These are phyloP conservation scores for Hydnum rufescens DNA, from an alignment of 768 basidiomycete genomes.

Conservation along the genomic window DNA sequence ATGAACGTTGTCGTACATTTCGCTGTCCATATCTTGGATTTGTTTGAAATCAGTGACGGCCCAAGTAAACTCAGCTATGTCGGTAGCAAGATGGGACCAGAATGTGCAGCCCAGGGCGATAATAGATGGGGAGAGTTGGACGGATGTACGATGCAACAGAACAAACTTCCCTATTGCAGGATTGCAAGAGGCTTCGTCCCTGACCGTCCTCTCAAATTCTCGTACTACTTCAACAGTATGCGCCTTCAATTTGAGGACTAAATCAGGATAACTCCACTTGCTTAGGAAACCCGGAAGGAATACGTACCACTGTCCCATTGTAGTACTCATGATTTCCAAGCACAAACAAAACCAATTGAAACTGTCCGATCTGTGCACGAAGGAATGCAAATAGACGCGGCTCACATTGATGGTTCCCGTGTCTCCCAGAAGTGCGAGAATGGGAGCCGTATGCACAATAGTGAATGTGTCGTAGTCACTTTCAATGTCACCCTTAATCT, in stretches of 20 bases:
- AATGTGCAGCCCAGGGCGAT: constrained; percentile 26
- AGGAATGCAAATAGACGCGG: constrained; percentile 20
- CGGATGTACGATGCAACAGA: background rate
- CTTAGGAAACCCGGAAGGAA: background rate
- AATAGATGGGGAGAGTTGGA: constrained; percentile 12
- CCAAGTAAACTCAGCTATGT: constrained; percentile 14
- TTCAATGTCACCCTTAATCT: constrained; percentile 6
- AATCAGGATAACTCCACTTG: background rate
- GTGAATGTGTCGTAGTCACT: constrained; percentile 14
- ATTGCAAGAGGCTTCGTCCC: background rate
- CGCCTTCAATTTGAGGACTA: background rate
- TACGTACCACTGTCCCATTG: background rate
- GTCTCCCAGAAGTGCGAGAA: constrained; percentile 22
- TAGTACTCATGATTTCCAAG: constrained; percentile 20
- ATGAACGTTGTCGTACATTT: constrained; percentile 15
- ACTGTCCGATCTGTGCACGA: constrained; percentile 15
- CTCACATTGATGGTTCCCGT: constrained; percentile 20
- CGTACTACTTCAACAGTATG: background rate
- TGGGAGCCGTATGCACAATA: constrained; percentile 14
- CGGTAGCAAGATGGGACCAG: constrained; percentile 19
- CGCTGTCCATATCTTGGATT: constrained; percentile 16
- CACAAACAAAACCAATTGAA: constrained; percentile 20
- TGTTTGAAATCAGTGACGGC: constrained; percentile 20
- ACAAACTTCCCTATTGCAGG: background rate
- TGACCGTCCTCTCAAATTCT: background rate